Conservation (phyloP, 1,284 basidiomycete species). For the Bondarzewia mesenterica region DNA sequence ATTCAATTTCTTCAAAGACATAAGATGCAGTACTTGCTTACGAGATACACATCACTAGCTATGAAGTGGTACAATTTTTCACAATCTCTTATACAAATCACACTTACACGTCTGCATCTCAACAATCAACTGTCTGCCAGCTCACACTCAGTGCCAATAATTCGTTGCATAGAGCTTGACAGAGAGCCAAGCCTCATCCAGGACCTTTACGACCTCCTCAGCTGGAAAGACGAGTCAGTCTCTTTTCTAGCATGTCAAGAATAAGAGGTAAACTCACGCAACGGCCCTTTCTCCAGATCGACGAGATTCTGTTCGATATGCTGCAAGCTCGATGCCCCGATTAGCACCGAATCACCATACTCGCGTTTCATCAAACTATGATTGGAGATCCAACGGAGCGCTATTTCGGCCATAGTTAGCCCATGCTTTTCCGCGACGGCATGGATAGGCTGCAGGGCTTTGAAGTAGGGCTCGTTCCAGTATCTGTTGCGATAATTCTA, state of each 20-base stretch:
- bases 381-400: constrained; percentile 46
- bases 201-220: constrained; percentile 27
- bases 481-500: constrained; percentile 25
- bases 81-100: no score
- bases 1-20: no score
- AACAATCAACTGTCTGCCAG: not conserved
- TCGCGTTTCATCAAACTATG: constrained; percentile 41
- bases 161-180: constrained; percentile 22
- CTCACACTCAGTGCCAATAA: constrained; percentile 20
- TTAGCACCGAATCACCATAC: constrained; percentile 40
- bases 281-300: constrained; percentile 50
- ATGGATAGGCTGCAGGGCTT: constrained; percentile 31
- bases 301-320: constrained; percentile 47
- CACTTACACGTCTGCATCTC: no score
- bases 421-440: constrained; percentile 31
- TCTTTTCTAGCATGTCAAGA: no score
- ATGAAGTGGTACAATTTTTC: no score
- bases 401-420: constrained; percentile 39
- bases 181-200: constrained; percentile 30
- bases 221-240: not conserved
- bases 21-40: no score
- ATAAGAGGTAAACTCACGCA: constrained; percentile 30
- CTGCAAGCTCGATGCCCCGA: constrained; percentile 40
- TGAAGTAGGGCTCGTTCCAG: constrained; percentile 44
- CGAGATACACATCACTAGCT: no score